Conservation (phyloP, 75 land plant species). For the Pseudotsuga menziesii region DNA sequence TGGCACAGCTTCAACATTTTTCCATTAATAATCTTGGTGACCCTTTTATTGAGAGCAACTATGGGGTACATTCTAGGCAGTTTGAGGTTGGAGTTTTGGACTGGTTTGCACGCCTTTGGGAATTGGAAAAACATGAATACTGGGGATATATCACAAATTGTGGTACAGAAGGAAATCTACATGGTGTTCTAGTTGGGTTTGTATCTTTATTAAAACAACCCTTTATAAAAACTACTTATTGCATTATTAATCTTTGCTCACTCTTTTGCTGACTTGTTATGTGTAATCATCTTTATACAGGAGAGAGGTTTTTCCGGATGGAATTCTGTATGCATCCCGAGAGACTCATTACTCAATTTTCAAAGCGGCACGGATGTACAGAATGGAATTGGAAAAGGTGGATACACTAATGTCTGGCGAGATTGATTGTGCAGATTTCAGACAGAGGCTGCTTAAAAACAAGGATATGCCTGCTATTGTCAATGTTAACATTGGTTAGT, state of each 20-base stretch:
- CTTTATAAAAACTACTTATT: neutral
- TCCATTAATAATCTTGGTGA: slow-evolving; percentile 99
- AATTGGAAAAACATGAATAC: slow-evolving; percentile 90
- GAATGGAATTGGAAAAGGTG: slow-evolving; percentile 92
- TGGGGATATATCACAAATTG: slow-evolving; percentile 99
- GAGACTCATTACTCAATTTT: slow-evolving; percentile 96
- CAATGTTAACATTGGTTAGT: slow-evolving; percentile 91
- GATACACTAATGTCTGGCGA: slow-evolving; percentile 81
- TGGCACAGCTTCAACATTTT: slow-evolving; percentile 89
- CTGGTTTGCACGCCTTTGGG: slow-evolving; percentile 99
- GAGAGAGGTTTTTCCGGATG: slow-evolving; percentile 97
- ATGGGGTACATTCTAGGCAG: slow-evolving; percentile 98
- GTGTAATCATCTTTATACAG: slow-evolving; percentile 27
- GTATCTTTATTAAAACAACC: slow-evolving; percentile 5
- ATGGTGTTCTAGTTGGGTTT: slow-evolving; percentile 97
- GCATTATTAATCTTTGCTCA: neutral
- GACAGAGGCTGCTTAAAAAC: slow-evolving; percentile 48
- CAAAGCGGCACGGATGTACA: slow-evolving; percentile 96
- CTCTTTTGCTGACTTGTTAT: neutral
- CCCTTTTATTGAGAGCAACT: slow-evolving; percentile 99
- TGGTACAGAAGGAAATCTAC: slow-evolving; percentile 99
- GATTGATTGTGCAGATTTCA: slow-evolving; percentile 87
- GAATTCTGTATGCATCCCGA: slow-evolving; percentile 83
- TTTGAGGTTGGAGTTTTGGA: slow-evolving; percentile 99
- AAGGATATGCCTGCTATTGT: slow-evolving; percentile 90